These are phyloP conservation scores for Didymella segeticola DNA, from an alignment of 2,329 filamentous ascomycete species.

Conservation along the genomic window DNA sequence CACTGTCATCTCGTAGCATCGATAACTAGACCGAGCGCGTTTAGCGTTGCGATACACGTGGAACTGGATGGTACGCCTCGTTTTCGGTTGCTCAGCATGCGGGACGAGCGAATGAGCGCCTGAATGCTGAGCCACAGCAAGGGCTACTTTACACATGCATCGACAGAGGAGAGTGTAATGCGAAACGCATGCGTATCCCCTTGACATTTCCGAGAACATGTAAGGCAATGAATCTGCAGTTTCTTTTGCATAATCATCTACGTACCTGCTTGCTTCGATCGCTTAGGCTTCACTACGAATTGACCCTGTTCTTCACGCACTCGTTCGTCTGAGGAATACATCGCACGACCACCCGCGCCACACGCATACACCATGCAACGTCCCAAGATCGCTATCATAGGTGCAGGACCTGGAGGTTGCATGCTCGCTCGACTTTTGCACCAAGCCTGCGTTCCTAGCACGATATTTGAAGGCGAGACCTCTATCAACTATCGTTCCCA, in stretches of 20 bases:
- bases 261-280: neutral
- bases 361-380: neutral
- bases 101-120: neutral
- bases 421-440: constrained; percentile 62
- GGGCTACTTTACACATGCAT: neutral
- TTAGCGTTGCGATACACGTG: constrained; percentile 7
- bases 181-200: neutral
- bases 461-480: constrained; percentile 56
- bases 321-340: neutral
- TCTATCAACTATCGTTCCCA: constrained; percentile 39
- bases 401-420: constrained; percentile 54
- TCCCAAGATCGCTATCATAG: constrained; percentile 49
- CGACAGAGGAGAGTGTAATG: neutral
- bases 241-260: neutral
- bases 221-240: neutral
- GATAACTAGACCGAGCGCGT: constrained; percentile 1
- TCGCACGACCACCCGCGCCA: neutral
- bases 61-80: neutral
- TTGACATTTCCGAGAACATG: neutral
- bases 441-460: constrained; percentile 52
- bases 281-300: neutral
- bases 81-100: neutral
- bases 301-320: neutral
- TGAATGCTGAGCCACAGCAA: neutral
- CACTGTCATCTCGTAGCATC: neutral